Conservation (phyloP, 2,329 filamentous ascomycete species). For the Calcarisporium arbuscula region DNA sequence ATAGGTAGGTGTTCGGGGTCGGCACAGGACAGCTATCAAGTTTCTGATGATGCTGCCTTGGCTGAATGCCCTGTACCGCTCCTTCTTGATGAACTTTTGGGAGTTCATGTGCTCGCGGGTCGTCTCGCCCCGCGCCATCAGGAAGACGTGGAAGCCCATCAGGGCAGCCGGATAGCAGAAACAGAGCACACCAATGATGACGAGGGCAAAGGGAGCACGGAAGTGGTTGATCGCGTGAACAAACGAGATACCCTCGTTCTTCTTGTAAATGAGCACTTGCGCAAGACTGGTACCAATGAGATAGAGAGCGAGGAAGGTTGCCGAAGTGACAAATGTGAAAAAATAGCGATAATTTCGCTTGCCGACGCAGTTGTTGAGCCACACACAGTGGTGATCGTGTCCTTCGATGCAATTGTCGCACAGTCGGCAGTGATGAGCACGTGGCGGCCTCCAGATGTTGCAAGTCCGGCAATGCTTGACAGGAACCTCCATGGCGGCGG, state of each 20-base stretch:
- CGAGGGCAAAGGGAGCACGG: constrained; percentile 79
- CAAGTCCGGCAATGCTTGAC: constrained; percentile 98
- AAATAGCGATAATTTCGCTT: constrained; percentile 98
- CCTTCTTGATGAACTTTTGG: constrained; percentile 88
- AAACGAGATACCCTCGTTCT: constrained; percentile 60
- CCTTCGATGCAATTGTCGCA: constrained; percentile 98
- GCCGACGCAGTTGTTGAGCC: constrained; percentile 97
- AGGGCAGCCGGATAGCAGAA: constrained; percentile 78
- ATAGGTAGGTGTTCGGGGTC: constrained; percentile 82
- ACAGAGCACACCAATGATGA: constrained; percentile 71
- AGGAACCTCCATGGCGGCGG: constrained; percentile 93
- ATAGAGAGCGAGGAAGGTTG: constrained; percentile 70
- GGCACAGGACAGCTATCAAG: constrained; percentile 71
- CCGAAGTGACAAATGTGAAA: constrained; percentile 79
- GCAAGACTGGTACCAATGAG: constrained; percentile 72
- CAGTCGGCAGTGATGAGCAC: constrained; percentile 90
- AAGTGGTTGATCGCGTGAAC: constrained; percentile 60
- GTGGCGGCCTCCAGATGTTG: constrained; percentile 92
- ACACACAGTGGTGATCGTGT: constrained; percentile 96
- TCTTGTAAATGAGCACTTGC: constrained; percentile 70
- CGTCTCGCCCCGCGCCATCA: constrained; percentile 87
- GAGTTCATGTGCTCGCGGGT: constrained; percentile 94
- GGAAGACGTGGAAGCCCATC: constrained; percentile 82
- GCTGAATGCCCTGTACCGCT: constrained; percentile 85
- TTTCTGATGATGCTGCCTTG: constrained; percentile 72